Evolutionary conservation across 176 grass and related monocot species (phyloP), one percentile per base, ranked within the genome.

Genomic region (Paspalum notatum): DNA sequence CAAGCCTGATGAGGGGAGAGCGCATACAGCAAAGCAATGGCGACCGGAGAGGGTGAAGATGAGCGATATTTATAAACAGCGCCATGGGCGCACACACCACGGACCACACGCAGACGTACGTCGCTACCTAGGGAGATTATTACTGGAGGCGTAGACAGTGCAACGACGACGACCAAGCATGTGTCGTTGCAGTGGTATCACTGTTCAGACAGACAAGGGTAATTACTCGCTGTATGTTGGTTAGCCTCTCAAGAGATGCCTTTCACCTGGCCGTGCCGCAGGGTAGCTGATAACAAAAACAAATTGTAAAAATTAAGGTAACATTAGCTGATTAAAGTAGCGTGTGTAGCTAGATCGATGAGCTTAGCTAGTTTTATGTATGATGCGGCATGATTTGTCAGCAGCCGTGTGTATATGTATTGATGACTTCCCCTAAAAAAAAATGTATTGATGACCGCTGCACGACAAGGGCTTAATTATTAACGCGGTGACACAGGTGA

Each of bases 191-290:
- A 32, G 32, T 32, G 3, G 32, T 32, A 32, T 32, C 32, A 32
- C 32, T 32, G 32, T 82, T 77, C 71, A 74, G 40, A 26, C 69
- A 89, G 77, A 85, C 82, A 85, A 76, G 70, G 46, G 45, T 85
- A 89, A 85, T 85, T 85, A 87, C 45, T 67, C 42, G 43, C 57
- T 73, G 66, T 66, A 65, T 76, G 84, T 80, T 57, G 67, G 66
- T 63, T 64, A 76, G 59, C 20, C 80, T 91, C 74, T 89, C 86
- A 82, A 89, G 84, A 87, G 89, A 91, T 84, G 78, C 80, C 40
- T 83, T 57, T 37, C n/a, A 59, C 81, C 79, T 74, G 46, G 42
- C 21, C 3, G 14, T 44, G n/a, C 10, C 6, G 50, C 50, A 22
- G 39, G n/a, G 5, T 66, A 65, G 42, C n/a, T 22, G 16, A 55